These are phyloP conservation scores for Leccinum boreale DNA, from an alignment of 768 basidiomycete genomes.

Conservation along the genomic window DNA sequence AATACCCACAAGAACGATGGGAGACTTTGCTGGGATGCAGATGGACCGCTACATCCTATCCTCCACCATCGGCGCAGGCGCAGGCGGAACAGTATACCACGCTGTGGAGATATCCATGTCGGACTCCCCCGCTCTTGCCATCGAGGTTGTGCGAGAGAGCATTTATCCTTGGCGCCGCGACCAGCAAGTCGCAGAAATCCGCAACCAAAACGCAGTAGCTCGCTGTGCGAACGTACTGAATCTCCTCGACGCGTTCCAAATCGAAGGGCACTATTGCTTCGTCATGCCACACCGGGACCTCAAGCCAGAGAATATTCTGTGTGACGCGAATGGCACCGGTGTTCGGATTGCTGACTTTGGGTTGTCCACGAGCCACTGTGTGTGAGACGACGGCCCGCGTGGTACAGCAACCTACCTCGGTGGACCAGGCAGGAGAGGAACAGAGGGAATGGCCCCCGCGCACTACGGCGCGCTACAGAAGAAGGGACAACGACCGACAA, in stretches of 20 bases:
- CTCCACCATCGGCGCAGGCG: conserved; percentile 66
- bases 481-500: no score
- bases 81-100: conserved; percentile 75
- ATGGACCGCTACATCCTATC: conserved; percentile 63
- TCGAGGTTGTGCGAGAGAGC: no score
- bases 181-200: conserved; percentile 69
- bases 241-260: conserved; percentile 58
- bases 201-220: conserved; percentile 45
- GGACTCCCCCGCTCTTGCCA: neutral
- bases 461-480: no score
- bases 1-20: neutral
- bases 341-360: no score
- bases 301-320: no score
- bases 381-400: no score
- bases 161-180: conserved; percentile 33
- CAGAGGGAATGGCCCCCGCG: no score
- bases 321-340: no score
- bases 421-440: no score
- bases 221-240: conserved; percentile 56
- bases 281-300: no score
- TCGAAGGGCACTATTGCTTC: conserved; percentile 18
- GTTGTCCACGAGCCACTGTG: no score
- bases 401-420: no score
- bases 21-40: conserved; percentile 46
- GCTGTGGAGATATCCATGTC: conserved; percentile 51